Evolutionary conservation across 805 yeast species (phyloP).

Genomic region (Wickerhamomyces silvicola): DNA sequence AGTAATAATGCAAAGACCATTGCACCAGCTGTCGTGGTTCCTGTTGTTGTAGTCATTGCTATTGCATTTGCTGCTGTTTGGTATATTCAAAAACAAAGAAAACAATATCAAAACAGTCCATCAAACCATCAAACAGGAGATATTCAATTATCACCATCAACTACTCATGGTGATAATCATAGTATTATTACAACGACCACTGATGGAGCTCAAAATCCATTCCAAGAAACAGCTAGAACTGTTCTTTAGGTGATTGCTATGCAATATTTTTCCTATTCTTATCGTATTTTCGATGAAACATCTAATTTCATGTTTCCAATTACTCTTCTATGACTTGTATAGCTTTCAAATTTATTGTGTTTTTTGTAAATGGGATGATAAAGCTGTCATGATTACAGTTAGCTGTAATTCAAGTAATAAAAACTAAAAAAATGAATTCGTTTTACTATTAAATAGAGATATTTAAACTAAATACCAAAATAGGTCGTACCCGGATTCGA

Average conservation of each 20-base stretch:
- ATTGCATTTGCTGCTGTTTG: conserved; percentile 25
- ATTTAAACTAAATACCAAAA: too few relatives aligned
- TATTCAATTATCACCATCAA: conserved; percentile 20
- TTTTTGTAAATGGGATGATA: too few relatives aligned
- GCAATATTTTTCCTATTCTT: too few relatives aligned
- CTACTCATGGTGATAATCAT: conserved; percentile 8
- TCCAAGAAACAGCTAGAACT: conserved; percentile 23
- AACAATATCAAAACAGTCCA: conserved; percentile 5
- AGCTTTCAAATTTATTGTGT: too few relatives aligned
- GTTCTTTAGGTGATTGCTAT: conserved; percentile 19
- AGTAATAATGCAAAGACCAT: conserved; percentile 24
- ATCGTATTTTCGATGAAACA: too few relatives aligned
- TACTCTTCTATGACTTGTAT: too few relatives aligned
- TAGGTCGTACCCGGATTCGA: conserved; percentile 74
- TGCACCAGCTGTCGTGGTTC: conserved; percentile 39
- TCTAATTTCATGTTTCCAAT: too few relatives aligned
- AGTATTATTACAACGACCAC: conserved; percentile 17
- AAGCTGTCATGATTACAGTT: too few relatives aligned
- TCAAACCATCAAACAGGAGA: conserved; percentile 9
- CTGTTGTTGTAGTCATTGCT: conserved; percentile 28
- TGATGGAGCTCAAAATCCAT: conserved; percentile 22
- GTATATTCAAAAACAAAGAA: conserved; percentile 25
- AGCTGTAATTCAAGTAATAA: too few relatives aligned
- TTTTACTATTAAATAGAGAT: neutral
- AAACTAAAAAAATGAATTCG: too few relatives aligned